Base-by-base conservation (phyloP, 2,329 filamentous ascomycete genomes). In the Apiospora marii region DNA sequence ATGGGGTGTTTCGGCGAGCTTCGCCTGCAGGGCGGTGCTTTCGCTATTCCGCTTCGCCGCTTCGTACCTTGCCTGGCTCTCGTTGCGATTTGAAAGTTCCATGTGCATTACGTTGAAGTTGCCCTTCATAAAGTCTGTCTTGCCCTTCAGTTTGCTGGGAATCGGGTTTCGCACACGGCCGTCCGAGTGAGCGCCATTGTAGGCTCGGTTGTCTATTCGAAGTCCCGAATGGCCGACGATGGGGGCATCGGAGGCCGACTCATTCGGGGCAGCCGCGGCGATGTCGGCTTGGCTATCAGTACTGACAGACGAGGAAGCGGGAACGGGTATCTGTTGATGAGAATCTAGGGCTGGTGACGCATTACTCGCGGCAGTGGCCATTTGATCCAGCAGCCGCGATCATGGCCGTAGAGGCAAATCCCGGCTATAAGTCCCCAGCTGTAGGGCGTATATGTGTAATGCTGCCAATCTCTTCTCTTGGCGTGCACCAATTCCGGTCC, bases 41-140 rank as follows among this genome's bases (percentile, higher is more conserved):
- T 92, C 89, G 77, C 90, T 92, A 16, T 89, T 88, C 69, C 88
- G 87, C 79, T 91, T 90, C 7, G 89, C 89, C 67, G 88, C 86
- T 70, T 86, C 86, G 77, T 87, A 85, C 68, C 88, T 83, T 53
- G 86, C 83, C 69, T 86, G 82, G 51, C 85, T 84, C 72, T 86
- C 84, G 74, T 83, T 81, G 78, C 81, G 84, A 72, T 82, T 82
- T 30, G 78, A 77, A 37, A 89, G 82, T 46, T 87, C 85, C 83
- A 92, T 90, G 72, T 91, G 88, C 86, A 92, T 90, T 53, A 92
- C 88, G 67, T 85, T 84, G 78, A 92, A 92, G 75, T 90, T 91
- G 41, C 90, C 90, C 73, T 88, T 88, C 76, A 86, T 87, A 37
- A 84, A 83, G 74, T 88, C 85, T 27, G 87, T 87, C 75, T 87